Base-by-base conservation (phyloP, 106 monocot species). In the Dendrobium officinale region DNA sequence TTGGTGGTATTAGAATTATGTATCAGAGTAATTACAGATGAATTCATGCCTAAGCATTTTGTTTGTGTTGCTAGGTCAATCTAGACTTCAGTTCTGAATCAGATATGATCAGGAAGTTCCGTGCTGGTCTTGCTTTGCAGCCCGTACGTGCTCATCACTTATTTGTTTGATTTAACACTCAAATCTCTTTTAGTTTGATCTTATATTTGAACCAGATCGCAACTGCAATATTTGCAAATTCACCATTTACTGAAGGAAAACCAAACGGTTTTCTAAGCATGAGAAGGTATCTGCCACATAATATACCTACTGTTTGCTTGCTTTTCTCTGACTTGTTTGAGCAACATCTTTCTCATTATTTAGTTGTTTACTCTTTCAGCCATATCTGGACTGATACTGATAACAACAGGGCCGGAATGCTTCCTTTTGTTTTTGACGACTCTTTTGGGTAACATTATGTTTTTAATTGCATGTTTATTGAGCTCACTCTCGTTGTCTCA, bases 101-200 rank as follows among this genome's bases (percentile, higher is more conserved):
- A 73, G 98, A 99, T 81, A 99, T 99, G 98, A 91, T 99, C 45
- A 91, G 93, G 79, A 99, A 99, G 81, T 99, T 95, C 61, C 98
- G 92, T 74, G 93, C 85, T 84, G 91, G 92, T 67, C 92, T 99
- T 90, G 89, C 88, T 73, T 82, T 99, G 81, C 98, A 99, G 81
- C 98, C 98, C 83, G 95, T 99, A 86, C 67, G 92, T 88, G 78
- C 64, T 67, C 24, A 19, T 59, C 20, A 37, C 58, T 29, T 66
- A 26, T 37, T 31, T 42, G 67, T 70, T 66, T 44, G 19, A 73
- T 56, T 77, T 13, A 68, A n/a, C 45, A 16, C 27, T 27, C 33
- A 45, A 42, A 1, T 40, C 58, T 47, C 76, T 78, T 83, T 33
- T 44, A 26, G 1, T 16, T 54, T 48, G 78, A 6, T 66, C 42